A percentile compares a stretch with the other conserved stretches of the same genome.
Evolutionary conservation across 345 rosid genomes (phyloP).

Genomic region (Citrus medica): DNA sequence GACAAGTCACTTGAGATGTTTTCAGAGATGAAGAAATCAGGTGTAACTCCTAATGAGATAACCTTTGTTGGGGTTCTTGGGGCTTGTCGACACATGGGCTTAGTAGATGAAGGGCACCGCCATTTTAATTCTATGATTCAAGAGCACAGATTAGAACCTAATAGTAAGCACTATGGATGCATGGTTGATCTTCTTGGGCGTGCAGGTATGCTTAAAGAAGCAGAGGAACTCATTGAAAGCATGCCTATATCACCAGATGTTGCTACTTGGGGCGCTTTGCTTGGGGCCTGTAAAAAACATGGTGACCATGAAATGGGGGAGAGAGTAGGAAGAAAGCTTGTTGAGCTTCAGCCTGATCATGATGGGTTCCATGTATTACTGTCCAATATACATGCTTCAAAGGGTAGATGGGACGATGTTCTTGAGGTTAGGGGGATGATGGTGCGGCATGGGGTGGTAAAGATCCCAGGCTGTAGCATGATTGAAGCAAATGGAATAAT

Average conservation of each 20-base stretch:
- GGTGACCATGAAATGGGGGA: constrained; percentile 51
- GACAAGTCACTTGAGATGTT: constrained; percentile 43
- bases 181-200: constrained; percentile 81
- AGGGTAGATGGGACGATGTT: constrained; percentile 54
- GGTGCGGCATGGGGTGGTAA: constrained; percentile 43
- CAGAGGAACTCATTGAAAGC: constrained; percentile 47
- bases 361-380: constrained; percentile 56
- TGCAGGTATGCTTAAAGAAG: constrained; percentile 56
- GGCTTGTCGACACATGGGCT: constrained; percentile 62
- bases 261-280: constrained; percentile 70
- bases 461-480: constrained; percentile 60
- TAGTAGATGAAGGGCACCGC: constrained; percentile 47
- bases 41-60: constrained; percentile 44
- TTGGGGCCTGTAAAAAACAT: constrained; percentile 55
- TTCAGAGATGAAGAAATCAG: constrained; percentile 42
- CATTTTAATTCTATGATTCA: constrained; percentile 45
- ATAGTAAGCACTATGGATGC: constrained; percentile 68
- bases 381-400: constrained; percentile 57
- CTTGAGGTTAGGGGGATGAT: constrained; percentile 45
- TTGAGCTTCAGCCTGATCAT: constrained; percentile 55
- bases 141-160: constrained; percentile 47
- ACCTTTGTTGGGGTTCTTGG: constrained; percentile 53
- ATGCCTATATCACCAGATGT: constrained; percentile 69
- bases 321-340: constrained; percentile 53
- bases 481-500: constrained; percentile 45